A percentile compares a stretch with the other conserved stretches of the same genome.
phyloP scores from a whole-genome alignment of 2,329 filamentous ascomycete species.

The Metarhizium brunneum region DNA sequence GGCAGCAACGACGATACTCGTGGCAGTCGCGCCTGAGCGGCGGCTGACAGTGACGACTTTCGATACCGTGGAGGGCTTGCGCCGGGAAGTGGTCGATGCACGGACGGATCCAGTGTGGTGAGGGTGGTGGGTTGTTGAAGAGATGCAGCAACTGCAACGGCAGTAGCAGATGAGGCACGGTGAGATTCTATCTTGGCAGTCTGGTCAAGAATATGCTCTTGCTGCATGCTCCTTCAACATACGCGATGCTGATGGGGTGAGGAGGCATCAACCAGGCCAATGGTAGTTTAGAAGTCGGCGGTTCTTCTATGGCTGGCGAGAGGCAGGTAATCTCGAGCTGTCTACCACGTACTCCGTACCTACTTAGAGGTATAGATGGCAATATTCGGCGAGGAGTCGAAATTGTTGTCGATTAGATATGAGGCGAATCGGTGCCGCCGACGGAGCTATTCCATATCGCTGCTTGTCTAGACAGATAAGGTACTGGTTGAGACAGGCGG shows the following conservation, averaged over 20 bases:
- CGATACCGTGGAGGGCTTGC: slow-evolving; percentile 11
- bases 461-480: neutral
- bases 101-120: slow-evolving; percentile 3
- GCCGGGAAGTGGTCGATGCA: neutral
- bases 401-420: neutral
- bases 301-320: neutral
- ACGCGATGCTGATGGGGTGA: neutral
- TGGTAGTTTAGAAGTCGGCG: neutral
- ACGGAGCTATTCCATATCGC: slow-evolving; percentile 2
- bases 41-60: slow-evolving; percentile 18
- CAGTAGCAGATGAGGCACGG: neutral
- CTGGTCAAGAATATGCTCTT: neutral
- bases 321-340: slow-evolving; percentile 2
- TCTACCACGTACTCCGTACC: neutral
- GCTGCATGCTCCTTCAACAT: slow-evolving; percentile 2
- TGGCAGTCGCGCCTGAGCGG: slow-evolving; percentile 24
- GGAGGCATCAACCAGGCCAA: neutral
- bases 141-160: neutral
- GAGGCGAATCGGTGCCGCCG: neutral
- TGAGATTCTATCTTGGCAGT: neutral
- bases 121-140: neutral
- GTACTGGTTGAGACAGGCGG: neutral
- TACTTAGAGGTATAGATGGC: too few relatives aligned
- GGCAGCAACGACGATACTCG: slow-evolving; percentile 36
- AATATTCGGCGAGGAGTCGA: too few relatives aligned